Base-by-base conservation (phyloP, 208 protist genomes). In the Leishmania mexicana region DNA sequence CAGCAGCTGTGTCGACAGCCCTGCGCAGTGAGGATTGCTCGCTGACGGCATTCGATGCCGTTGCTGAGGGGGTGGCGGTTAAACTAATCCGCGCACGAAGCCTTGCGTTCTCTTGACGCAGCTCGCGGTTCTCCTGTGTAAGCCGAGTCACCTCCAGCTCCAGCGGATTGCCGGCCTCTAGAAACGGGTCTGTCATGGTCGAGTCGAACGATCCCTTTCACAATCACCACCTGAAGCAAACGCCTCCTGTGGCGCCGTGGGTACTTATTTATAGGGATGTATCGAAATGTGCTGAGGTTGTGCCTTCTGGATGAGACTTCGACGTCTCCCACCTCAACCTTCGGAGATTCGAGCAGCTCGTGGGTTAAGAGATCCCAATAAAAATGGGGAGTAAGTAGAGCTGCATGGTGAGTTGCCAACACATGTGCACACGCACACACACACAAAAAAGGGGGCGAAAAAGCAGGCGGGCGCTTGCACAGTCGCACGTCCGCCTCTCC, bases 101-200 rank as follows among this genome's bases (percentile, higher is more conserved):
- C 64, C 80, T 83, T 17, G 87, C 79, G 49, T 91, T 93, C 21
- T 76, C 81, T 60, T 89, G 85, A n/a, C 92, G 83, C 40, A 96
- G 86, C 70, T 90, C 86, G 40, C 85, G 83, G 76, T 96, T 96
- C 78, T 94, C 90, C 54, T 87, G 83, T 73, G 85, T 81, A 13
- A 96, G 74, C 28, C 81, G 90, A 84, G 88, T 80, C 60, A 96
- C 57, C 75, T 94, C 89, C 75, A 68, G 51, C 57, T 89, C 53
- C 7, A 87, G 80, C 38, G 62, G 7, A 19, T 57, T 71, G 51
- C 21, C 77, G 45, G n/a, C n/a, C 1, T 73, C 45, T 10, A 89
- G 15, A 47, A 89, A 91, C 3, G 88, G 85, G 67, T 89, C 85
- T 4, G 64, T 24, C 87, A 88, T 88, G 57, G 47, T 28, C 38